Evolutionary conservation across 2,329 filamentous ascomycete genomes (phyloP), one percentile per base, ranked within the genome.

Genomic region (Fusarium citri): DNA sequence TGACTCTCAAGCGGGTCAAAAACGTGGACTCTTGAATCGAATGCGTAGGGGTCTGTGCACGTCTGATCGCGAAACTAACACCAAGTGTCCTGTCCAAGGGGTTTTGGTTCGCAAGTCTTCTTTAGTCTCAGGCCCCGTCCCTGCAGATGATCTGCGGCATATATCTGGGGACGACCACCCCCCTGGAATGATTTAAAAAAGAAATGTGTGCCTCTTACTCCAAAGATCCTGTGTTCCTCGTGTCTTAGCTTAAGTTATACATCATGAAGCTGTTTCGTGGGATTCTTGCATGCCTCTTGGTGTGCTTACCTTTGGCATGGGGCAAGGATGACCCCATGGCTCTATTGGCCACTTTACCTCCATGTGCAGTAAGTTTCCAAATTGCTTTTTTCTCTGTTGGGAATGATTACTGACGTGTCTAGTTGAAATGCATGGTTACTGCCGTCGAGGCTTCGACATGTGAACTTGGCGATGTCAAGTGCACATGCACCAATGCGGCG

Each of bases 321-420:
- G 51, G 65, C 23, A 45, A 54, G 20, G 49, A 55, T 11, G 25
- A 40, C n/a, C 22, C 53, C 18, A 8, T 50, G 11, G 43, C 66
- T 37, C 48, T 48, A 23, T 30, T 77, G 18, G 53, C 68, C 4
- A 30, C 53, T n/a, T 60, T 79, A 48, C 78, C 78, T 0, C n/a
- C 65, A 9, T 80, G 78, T 71, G 78, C 78, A 41, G 78, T 80
- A 68, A 46, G 78, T 72, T 11, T 11, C 12, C 12, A 30, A 30
- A 30, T 5, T 8, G 6, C 7, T 11, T n/a, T 11, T 1, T 26
- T 3, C 30, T 43, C 16, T 34, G 7, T 26, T 5, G 26, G 10
- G 22, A 11, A 11, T 28, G 3, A 6, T 7, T 5, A 16, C 62
- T 71, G 16, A 68, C 59, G 15, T 18, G 6, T 12, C 3, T 42